Evolutionary conservation across 352 stramenopile genomes (phyloP), one percentile per base, ranked within the genome.

Genomic region (Phytophthora ohioensis): DNA sequence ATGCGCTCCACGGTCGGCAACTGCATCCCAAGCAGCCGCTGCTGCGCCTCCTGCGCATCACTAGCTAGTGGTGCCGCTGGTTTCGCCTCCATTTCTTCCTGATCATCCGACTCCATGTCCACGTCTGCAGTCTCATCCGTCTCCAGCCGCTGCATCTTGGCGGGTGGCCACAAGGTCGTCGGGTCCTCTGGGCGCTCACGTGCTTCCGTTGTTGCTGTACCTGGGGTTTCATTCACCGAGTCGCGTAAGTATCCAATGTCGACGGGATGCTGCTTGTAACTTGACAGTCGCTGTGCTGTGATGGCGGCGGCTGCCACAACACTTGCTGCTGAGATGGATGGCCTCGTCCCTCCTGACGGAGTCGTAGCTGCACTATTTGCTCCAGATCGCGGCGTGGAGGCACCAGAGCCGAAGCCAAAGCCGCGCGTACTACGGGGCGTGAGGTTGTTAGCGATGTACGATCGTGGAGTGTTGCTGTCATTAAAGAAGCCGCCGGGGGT

Each of bases 401-500:
- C 61, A 3, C 71, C 76, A n/a, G 69, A 81, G 17, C 68, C 69
- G 38, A 81, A 82, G 1, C 76, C 79, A 30, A 76, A 69, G 5
- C 60, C 73, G 34, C 42, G 59, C 11, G 59, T 74, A 45, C 69
- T 76, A 30, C 73, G 75, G 1, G 83, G 83, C 11, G 85, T 93
- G 31, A 91, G 68, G 43, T 87, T 89, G 69, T 89, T 88, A 34
- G 82, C 85, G 36, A 93, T 90, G 72, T 91, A 91, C 45, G 85
- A 91, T 39, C 85, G 82, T 54, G 85, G 85, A 12, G 85, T 91
- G 65, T 85, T 85, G 66, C 61, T 87, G 17, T 91, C 85, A 52
- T 87, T 85, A 56, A 84, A 83, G 54, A 90, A 80, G 9, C 70
- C 67, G 8, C 76, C 65, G 15, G 71, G 69, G 9, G 67, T 76